These are phyloP conservation scores for Colletotrichum horii DNA, from an alignment of 2,329 filamentous ascomycete genomes.

Conservation along the genomic window DNA sequence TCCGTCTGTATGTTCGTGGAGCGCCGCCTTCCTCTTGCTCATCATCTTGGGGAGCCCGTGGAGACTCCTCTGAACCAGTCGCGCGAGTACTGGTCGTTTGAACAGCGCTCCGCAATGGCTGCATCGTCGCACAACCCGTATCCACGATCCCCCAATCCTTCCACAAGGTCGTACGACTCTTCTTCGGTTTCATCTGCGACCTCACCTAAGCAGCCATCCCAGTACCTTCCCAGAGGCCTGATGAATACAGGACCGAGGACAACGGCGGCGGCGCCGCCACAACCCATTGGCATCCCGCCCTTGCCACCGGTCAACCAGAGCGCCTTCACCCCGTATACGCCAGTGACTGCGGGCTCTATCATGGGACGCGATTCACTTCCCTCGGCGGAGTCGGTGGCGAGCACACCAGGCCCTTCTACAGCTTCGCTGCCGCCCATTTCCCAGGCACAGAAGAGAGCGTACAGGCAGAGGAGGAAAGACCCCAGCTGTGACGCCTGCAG, in stretches of 20 bases:
- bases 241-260: constrained; percentile 58
- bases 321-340: constrained; percentile 58
- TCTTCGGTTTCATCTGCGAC: constrained; percentile 67
- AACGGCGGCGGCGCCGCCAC: constrained; percentile 53
- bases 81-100: constrained; percentile 34
- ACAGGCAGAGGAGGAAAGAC: constrained; percentile 93
- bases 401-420: constrained; percentile 55
- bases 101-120: constrained; percentile 23
- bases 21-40: constrained; percentile 39
- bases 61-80: constrained; percentile 40
- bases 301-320: constrained; percentile 52
- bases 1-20: constrained; percentile 46
- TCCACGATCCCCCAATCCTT: constrained; percentile 66
- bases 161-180: constrained; percentile 67
- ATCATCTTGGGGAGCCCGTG: constrained; percentile 42
- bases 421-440: constrained; percentile 36
- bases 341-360: constrained; percentile 51
- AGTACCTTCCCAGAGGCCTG: constrained; percentile 54
- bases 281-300: constrained; percentile 58
- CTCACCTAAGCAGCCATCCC: constrained; percentile 60
- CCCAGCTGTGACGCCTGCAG: constrained; percentile 97
- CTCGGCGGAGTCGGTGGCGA: constrained; percentile 62
- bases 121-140: constrained; percentile 57
- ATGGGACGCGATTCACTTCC: constrained; percentile 66
- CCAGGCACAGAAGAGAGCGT: constrained; percentile 88